phyloP scores from a whole-genome alignment of 345 rosid species.

The Lagerstroemia speciosa region DNA sequence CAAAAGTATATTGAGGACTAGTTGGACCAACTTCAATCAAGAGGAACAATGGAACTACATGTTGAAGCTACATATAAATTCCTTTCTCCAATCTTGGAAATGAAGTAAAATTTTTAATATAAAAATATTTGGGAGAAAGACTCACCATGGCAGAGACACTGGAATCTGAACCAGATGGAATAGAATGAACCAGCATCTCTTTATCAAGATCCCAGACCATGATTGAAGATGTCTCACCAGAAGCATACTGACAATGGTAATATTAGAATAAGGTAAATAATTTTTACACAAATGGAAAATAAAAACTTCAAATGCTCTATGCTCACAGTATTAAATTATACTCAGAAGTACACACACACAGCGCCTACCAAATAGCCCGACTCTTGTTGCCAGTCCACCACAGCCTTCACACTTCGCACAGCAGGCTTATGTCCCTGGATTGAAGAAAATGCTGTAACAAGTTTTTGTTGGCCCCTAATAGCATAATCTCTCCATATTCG shows the following conservation, averaged over 20 bases:
- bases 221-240: constrained; percentile 78
- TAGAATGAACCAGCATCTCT: constrained; percentile 66
- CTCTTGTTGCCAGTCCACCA: constrained; percentile 98
- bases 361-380: constrained; percentile 83
- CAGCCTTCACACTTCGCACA: constrained; percentile 69
- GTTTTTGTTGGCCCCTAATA: constrained; percentile 66
- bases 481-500: constrained; percentile 92
- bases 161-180: constrained; percentile 65
- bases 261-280: background rate
- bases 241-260: constrained; percentile 53
- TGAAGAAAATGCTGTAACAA: constrained; percentile 93
- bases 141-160: constrained; percentile 82
- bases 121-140: background rate
- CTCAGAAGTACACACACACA: constrained; percentile 4
- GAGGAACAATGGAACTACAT: background rate
- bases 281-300: background rate
- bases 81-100: background rate
- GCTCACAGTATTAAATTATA: background rate
- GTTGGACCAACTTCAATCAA: background rate
- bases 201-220: constrained; percentile 89
- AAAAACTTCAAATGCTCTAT: constrained; percentile 5
- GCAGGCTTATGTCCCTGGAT: constrained; percentile 90
- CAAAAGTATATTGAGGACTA: too few species aligned
- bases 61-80: background rate
- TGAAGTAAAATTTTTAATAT: background rate